Percentiles rank a stretch among this genome's conserved stretches.
phyloP scores from a whole-genome alignment of 768 basidiomycete genomes.

The Boletus speciosus region DNA sequence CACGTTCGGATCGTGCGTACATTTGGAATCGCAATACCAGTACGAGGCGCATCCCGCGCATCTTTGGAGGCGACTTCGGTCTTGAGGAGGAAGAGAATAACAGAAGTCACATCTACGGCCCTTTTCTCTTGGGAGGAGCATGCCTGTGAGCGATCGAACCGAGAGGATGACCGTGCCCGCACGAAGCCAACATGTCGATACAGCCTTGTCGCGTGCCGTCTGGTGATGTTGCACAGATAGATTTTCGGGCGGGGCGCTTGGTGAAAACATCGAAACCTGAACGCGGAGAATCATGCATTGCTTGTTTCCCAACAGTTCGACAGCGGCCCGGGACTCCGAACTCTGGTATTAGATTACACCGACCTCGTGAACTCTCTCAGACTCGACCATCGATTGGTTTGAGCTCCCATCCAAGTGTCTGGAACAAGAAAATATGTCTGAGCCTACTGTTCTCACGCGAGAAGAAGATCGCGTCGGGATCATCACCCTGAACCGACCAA shows the following conservation, averaged over 20 bases:
- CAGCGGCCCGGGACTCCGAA: not conserved
- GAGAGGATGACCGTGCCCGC: slow-evolving; percentile 52
- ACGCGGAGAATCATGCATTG: not conserved
- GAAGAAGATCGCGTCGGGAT: slow-evolving; percentile 35
- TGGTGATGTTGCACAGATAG: slow-evolving; percentile 41
- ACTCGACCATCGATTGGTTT: not conserved
- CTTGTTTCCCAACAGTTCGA: not conserved
- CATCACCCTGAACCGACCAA: slow-evolving; percentile 83
- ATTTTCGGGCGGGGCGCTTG: slow-evolving; percentile 4
- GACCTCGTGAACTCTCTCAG: not conserved
- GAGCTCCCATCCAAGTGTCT: not conserved
- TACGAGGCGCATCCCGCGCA: slow-evolving; percentile 68
- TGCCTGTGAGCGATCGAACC: slow-evolving; percentile 41
- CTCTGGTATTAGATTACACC: not conserved
- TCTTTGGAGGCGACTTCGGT: slow-evolving; percentile 38
- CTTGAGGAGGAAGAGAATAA: slow-evolving; percentile 35
- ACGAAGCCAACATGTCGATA: slow-evolving; percentile 37
- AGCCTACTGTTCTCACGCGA: slow-evolving; percentile 19
- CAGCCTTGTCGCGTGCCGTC: slow-evolving; percentile 48
- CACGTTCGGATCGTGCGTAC: slow-evolving; percentile 38
- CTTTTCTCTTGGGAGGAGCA: slow-evolving; percentile 55
- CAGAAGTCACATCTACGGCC: slow-evolving; percentile 67
- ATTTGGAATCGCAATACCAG: slow-evolving; percentile 68
- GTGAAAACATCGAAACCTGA: slow-evolving; percentile 5
- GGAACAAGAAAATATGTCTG: slow-evolving; percentile 17